Conservation (phyloP, 192 early-diverging fungal species). For the Dissophora globulifera region DNA sequence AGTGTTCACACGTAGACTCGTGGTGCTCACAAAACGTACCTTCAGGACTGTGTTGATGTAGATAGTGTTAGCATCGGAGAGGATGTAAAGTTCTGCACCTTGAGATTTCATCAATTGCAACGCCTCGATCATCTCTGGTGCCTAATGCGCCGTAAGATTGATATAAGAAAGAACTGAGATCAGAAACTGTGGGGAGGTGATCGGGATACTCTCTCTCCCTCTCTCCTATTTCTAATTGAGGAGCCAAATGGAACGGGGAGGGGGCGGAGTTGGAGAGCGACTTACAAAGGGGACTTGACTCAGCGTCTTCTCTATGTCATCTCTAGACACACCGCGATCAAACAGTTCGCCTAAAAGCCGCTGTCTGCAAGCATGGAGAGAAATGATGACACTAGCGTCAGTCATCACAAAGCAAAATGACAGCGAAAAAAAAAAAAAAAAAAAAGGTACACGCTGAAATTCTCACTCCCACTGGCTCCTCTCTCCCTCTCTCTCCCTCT, state of each 20-base stretch:
- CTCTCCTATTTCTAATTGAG: not conserved
- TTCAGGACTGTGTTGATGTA: constrained; percentile 69
- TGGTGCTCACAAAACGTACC: too few relatives aligned
- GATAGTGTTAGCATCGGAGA: constrained; percentile 72
- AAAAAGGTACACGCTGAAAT: too few relatives aligned
- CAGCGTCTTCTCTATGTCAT: constrained; percentile 24
- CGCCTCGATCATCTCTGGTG: constrained; percentile 57
- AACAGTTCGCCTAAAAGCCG: constrained; percentile 19
- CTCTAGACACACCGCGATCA: constrained; percentile 15
- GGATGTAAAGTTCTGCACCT: constrained; percentile 61
- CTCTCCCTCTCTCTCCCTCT: not conserved
- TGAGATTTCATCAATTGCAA: constrained; percentile 55
- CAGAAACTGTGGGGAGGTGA: too few relatives aligned
- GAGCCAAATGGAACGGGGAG: too few relatives aligned
- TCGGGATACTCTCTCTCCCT: too few relatives aligned
- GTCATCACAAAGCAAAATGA: not conserved
- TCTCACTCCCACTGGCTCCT: too few relatives aligned
- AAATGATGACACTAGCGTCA: not conserved
- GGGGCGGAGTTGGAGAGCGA: too few relatives aligned
- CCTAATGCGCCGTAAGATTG: constrained; percentile 20
- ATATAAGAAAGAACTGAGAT: not conserved
- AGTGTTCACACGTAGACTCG: too few relatives aligned
- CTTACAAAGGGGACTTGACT: constrained; percentile 36
- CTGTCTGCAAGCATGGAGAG: constrained; percentile 2
- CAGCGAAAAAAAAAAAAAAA: not conserved